Evolutionary conservation across 345 rosid species (phyloP).

Genomic region (Litchi chinensis): DNA sequence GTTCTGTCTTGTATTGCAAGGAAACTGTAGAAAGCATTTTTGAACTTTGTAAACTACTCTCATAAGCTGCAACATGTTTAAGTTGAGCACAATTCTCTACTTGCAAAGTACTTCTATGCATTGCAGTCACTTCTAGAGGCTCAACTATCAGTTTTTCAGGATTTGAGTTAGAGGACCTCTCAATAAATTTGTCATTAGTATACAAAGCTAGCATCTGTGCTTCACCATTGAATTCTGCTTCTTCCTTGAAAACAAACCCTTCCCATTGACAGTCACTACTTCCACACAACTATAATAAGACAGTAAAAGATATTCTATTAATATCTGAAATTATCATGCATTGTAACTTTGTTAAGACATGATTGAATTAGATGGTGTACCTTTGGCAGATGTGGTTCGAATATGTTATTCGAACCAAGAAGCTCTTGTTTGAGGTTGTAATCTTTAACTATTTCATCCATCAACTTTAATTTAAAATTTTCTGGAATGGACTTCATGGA

Average conservation of each 20-base stretch:
- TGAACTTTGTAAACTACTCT: constrained; percentile 14
- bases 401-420: neutral
- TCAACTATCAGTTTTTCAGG: neutral
- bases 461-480: constrained; percentile 21
- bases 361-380: constrained; percentile 5
- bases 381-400: neutral
- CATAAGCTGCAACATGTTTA: neutral
- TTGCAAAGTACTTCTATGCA: neutral
- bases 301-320: neutral
- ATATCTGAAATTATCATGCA: neutral
- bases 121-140: neutral
- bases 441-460: constrained; percentile 32
- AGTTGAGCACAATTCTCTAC: neutral
- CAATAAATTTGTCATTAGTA: neutral
- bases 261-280: constrained; percentile 9
- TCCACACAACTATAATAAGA: constrained; percentile 8
- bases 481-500: constrained; percentile 23
- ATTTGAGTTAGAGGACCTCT: neutral
- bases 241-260: constrained; percentile 20
- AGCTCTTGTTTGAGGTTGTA: constrained; percentile 11
- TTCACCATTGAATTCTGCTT: neutral
- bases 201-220: neutral
- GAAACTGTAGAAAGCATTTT: neutral
- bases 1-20: constrained; percentile 11
- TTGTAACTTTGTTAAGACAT: neutral